phyloP scores from a whole-genome alignment of 2,329 filamentous ascomycete species.

The Pseudogymnoascus sp. region DNA sequence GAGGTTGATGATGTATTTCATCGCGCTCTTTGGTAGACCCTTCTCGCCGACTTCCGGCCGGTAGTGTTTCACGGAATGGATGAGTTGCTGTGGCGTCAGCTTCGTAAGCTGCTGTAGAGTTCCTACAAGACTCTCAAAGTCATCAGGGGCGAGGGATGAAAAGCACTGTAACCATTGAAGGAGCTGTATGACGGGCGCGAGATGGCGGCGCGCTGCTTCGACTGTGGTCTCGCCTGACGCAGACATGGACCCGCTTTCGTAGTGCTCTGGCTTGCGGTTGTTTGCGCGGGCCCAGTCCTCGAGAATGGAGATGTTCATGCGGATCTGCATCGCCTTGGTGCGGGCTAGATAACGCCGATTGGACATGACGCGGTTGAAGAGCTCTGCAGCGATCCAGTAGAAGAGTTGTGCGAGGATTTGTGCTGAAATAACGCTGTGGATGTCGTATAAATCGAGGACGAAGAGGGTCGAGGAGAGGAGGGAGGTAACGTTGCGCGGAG shows the following conservation, averaged over 20 bases:
- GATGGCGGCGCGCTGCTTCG: conserved; percentile 73
- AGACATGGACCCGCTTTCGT: conserved; percentile 81
- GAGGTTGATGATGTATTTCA: conserved; percentile 74
- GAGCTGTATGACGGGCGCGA: conserved; percentile 85
- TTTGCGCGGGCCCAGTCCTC: conserved; percentile 95
- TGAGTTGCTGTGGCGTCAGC: conserved; percentile 76
- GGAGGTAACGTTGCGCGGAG: conserved; percentile 91
- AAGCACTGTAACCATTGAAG: conserved; percentile 98
- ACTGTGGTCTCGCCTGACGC: conserved; percentile 80
- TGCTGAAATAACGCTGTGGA: conserved; percentile 90
- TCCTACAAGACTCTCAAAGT: conserved; percentile 77
- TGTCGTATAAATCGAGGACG: conserved; percentile 95
- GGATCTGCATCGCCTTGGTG: conserved; percentile 98
- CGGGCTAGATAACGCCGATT: conserved; percentile 89
- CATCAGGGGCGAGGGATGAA: conserved; percentile 77
- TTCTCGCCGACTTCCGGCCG: conserved; percentile 93
- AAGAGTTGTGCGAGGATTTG: conserved; percentile 88
- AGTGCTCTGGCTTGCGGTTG: conserved; percentile 90
- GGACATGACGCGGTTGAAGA: conserved; percentile 97
- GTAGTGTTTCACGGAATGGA: conserved; percentile 89
- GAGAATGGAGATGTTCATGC: conserved; percentile 92
- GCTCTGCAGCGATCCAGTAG: conserved; percentile 92
- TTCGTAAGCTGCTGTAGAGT: conserved; percentile 84
- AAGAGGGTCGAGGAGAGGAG: conserved; percentile 92
- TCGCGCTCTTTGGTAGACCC: conserved; percentile 74